Conservation (phyloP, 1,284 basidiomycete genomes). For the Veloboletus limbatus region DNA sequence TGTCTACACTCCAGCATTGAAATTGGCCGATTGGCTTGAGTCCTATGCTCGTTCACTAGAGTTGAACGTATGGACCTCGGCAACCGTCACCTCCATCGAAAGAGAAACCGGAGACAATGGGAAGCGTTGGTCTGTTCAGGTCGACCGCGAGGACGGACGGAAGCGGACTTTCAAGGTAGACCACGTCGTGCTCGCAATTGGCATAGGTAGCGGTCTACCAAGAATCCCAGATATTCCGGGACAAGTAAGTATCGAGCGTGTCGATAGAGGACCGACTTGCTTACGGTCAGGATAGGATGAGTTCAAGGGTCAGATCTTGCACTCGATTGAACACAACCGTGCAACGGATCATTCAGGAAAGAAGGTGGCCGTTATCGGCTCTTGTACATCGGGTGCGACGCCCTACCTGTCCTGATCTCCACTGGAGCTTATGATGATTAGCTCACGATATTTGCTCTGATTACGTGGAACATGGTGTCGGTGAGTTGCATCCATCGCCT, state of each 20-base stretch:
- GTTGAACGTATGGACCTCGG: constrained; percentile 45
- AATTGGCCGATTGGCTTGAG: constrained; percentile 51
- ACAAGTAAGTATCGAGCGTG: constrained; percentile 8
- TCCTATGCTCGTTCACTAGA: constrained; percentile 45
- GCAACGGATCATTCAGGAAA: constrained; percentile 54
- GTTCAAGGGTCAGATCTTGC: constrained; percentile 55
- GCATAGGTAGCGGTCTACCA: constrained; percentile 40
- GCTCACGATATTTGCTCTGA: constrained; percentile 32
- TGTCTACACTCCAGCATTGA: constrained; percentile 38
- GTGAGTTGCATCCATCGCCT: constrained; percentile 10
- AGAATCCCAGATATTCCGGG: constrained; percentile 39
- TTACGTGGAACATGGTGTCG: constrained; percentile 31
- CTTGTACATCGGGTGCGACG: constrained; percentile 53
- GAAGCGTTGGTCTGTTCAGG: constrained; percentile 40
- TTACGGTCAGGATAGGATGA: constrained; percentile 35
- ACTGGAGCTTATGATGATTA: constrained; percentile 15
- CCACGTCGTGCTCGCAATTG: constrained; percentile 42
- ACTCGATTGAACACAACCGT: constrained; percentile 50
- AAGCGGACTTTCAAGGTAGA: constrained; percentile 37
- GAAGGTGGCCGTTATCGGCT: constrained; percentile 59
- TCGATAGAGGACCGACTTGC: background rate
- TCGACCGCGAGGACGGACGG: constrained; percentile 33
- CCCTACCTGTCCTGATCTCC: background rate
- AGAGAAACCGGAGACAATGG: constrained; percentile 31
- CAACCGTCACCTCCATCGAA: constrained; percentile 34